Evolutionary conservation across 371 early-diverging fungal species (phyloP).

Genomic region (Syncephalis fuscata): DNA sequence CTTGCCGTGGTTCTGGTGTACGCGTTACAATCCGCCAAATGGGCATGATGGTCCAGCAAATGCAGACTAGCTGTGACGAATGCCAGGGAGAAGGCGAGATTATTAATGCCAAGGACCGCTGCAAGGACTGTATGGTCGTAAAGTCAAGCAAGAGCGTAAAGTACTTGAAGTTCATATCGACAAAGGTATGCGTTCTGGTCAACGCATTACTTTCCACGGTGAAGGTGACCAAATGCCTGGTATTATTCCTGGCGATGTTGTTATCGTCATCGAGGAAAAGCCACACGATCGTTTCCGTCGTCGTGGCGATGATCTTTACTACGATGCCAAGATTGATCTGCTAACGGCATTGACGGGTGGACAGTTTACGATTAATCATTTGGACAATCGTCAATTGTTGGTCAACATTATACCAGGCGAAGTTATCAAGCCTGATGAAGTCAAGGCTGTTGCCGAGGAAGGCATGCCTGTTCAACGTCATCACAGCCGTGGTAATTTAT

Average conservation of each 20-base stretch:
- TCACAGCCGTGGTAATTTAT: conserved; percentile 80
- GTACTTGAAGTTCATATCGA: conserved; percentile 79
- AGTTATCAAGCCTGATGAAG: conserved; percentile 74
- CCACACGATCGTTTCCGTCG: conserved; percentile 62
- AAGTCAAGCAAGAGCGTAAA: conserved; percentile 68
- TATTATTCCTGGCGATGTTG: conserved; percentile 72
- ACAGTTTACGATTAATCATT: conserved; percentile 57
- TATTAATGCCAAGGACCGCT: conserved; percentile 65
- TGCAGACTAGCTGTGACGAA: conserved; percentile 60
- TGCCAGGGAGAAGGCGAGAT: conserved; percentile 58
- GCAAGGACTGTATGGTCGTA: conserved; percentile 75
- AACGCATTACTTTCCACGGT: conserved; percentile 75
- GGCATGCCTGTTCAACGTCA: conserved; percentile 93
- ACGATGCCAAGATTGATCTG: conserved; percentile 63
- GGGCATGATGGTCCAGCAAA: conserved; percentile 88
- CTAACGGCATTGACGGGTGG: conserved; percentile 91
- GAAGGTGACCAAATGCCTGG: conserved; percentile 82
- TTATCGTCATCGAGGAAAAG: conserved; percentile 70
- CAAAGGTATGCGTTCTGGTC: conserved; percentile 82
- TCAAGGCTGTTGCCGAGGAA: conserved; percentile 72
- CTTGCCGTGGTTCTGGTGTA: conserved; percentile 85
- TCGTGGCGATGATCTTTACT: conserved; percentile 55
- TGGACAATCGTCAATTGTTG: conserved; percentile 82
- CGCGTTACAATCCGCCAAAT: conserved; percentile 78
- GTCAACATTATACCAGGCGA: conserved; percentile 79